Evolutionary conservation across 2,329 filamentous ascomycete species (phyloP).

Genomic region (Cladosporium phlei): DNA sequence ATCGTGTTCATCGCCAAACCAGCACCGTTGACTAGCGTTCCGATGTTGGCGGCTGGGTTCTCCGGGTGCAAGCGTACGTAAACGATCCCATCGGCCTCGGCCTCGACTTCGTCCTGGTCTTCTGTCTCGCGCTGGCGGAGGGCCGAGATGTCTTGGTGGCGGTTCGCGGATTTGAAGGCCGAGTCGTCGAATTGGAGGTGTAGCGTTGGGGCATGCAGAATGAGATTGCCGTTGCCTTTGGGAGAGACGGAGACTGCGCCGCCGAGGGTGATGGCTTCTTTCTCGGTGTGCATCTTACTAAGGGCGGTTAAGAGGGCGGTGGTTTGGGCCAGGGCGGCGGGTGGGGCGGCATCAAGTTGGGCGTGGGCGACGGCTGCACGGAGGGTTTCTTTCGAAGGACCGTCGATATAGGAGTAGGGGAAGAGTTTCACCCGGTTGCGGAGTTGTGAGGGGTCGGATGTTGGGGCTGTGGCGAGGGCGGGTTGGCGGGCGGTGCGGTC

Average conservation of each 20-base stretch:
- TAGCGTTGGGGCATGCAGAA: slow-evolving; percentile 50
- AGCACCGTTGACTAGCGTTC: slow-evolving; percentile 82
- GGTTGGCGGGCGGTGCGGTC: slow-evolving; percentile 60
- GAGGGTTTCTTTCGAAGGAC: slow-evolving; percentile 36
- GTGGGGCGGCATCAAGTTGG: slow-evolving; percentile 45
- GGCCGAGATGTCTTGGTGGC: slow-evolving; percentile 57
- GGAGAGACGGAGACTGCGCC: slow-evolving; percentile 44
- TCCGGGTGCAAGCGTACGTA: slow-evolving; percentile 57
- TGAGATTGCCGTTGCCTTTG: slow-evolving; percentile 29
- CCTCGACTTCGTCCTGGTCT: slow-evolving; percentile 55
- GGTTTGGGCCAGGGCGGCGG: slow-evolving; percentile 39
- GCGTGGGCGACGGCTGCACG: slow-evolving; percentile 49
- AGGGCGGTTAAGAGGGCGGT: slow-evolving; percentile 53
- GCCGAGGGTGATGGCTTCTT: slow-evolving; percentile 61
- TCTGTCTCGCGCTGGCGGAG: slow-evolving; percentile 51
- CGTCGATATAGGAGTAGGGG: slow-evolving; percentile 56
- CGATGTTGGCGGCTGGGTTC: slow-evolving; percentile 58
- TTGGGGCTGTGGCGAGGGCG: slow-evolving; percentile 59
- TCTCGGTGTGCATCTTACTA: slow-evolving; percentile 55
- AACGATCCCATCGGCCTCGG: slow-evolving; percentile 68
- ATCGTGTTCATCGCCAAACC: slow-evolving; percentile 89
- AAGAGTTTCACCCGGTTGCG: slow-evolving; percentile 49
- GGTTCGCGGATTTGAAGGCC: slow-evolving; percentile 57
- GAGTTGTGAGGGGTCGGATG: slow-evolving; percentile 40
- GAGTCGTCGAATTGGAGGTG: slow-evolving; percentile 67